Percentiles rank a stretch among this genome's conserved stretches.
phyloP scores from a whole-genome alignment of 495 filamentous ascomycete species.

The Aspergillus avenaceus region DNA sequence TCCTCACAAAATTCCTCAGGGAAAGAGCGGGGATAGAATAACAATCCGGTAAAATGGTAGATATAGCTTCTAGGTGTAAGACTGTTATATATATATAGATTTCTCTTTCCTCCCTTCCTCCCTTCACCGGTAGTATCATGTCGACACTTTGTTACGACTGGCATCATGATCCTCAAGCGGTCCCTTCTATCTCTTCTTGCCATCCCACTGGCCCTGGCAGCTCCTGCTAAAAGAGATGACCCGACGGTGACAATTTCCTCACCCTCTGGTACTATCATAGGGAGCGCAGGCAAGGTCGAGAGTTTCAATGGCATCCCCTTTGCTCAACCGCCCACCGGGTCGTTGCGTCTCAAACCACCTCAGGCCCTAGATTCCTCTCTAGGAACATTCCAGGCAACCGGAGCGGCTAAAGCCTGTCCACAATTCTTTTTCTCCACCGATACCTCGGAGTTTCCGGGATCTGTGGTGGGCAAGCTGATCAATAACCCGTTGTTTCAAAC shows the following conservation, averaged over 20 bases:
- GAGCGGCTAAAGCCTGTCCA: constrained; percentile 47
- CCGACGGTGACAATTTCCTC: constrained; percentile 44
- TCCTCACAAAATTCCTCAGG: no score
- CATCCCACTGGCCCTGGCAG: constrained; percentile 8
- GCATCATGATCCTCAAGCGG: constrained; percentile 6
- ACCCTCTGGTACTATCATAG: constrained; percentile 49
- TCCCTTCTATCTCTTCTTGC: constrained; percentile 4
- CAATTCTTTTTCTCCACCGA: constrained; percentile 47
- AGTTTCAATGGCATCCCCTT: constrained; percentile 63
- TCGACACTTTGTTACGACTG: not conserved
- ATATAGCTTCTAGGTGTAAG: not conserved
- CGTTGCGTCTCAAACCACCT: constrained; percentile 56
- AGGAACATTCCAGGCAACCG: constrained; percentile 49
- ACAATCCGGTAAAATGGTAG: not conserved
- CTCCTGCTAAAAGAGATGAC: constrained; percentile 18
- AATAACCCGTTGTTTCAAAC: constrained; percentile 56
- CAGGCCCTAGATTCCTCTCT: constrained; percentile 46
- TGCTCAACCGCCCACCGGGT: constrained; percentile 55
- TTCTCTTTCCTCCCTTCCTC: not conserved
- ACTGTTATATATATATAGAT: not conserved
- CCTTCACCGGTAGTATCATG: no score
- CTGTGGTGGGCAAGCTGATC: constrained; percentile 49
- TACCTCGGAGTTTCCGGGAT: constrained; percentile 24
- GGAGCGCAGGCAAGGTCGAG: constrained; percentile 37
- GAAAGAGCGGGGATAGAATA: no score